Percentiles rank a stretch among this genome's conserved stretches.
phyloP scores from a whole-genome alignment of 495 filamentous ascomycete species.

The Tricharina praecox region DNA sequence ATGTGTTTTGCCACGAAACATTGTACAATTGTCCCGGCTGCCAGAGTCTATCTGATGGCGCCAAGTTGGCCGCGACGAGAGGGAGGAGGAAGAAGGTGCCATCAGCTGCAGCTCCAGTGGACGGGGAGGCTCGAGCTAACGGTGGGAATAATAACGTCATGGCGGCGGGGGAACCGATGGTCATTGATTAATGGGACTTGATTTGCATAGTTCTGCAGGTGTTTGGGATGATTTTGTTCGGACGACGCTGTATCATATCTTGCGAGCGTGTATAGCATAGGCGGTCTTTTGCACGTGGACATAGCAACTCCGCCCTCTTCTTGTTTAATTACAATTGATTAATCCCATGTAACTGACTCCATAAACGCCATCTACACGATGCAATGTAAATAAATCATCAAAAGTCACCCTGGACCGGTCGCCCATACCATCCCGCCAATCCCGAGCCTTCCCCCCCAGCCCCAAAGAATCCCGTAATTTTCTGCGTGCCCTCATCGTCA shows the following conservation, averaged over 20 bases:
- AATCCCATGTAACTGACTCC: too few relatives aligned
- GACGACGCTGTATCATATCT: too few relatives aligned
- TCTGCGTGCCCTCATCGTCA: constrained; percentile 45
- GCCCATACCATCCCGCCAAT: constrained; percentile 20
- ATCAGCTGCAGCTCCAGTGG: background rate
- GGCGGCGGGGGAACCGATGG: background rate
- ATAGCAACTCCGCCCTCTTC: too few relatives aligned
- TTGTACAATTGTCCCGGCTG: constrained; percentile 94
- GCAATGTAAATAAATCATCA: background rate
- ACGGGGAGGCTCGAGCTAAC: background rate
- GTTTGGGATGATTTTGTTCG: too few relatives aligned
- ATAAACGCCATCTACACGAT: too few relatives aligned
- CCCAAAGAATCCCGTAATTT: constrained; percentile 58
- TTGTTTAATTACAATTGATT: too few relatives aligned
- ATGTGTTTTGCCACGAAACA: constrained; percentile 81
- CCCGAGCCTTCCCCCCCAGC: constrained; percentile 10
- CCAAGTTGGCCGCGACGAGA: background rate
- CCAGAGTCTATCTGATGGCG: constrained; percentile 30
- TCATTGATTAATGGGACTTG: constrained; percentile 1
- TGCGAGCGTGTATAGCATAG: too few relatives aligned
- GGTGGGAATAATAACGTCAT: background rate
- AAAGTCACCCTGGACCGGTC: constrained; percentile 14
- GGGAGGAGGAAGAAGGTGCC: background rate
- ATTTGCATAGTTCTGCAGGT: too few relatives aligned
- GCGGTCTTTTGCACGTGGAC: too few relatives aligned